Evolutionary conservation across 768 basidiomycete species (phyloP).

Genomic region (Auriscalpium vulgare): DNA sequence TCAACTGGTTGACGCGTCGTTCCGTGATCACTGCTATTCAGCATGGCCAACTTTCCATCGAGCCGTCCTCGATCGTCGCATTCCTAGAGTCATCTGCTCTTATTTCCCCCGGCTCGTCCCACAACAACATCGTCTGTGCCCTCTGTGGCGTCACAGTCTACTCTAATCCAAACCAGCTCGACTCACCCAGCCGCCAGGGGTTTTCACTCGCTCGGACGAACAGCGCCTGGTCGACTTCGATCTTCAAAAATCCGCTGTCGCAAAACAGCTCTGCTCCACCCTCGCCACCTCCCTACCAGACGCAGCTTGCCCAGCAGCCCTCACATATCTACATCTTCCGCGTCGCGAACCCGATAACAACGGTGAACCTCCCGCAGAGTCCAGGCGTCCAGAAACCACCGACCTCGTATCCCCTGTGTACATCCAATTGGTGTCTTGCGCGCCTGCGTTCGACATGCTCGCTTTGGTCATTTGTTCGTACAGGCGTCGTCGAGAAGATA

Average conservation of each 20-base stretch:
- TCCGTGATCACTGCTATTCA: constrained; percentile 81
- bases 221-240: constrained; percentile 45
- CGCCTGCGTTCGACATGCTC: constrained; percentile 83
- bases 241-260: constrained; percentile 47
- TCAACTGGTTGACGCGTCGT: constrained; percentile 90
- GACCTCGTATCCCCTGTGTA: constrained; percentile 74
- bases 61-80: constrained; percentile 63
- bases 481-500: constrained; percentile 72
- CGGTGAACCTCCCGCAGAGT: constrained; percentile 19
- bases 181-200: constrained; percentile 28
- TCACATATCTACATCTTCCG: constrained; percentile 63
- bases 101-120: constrained; percentile 38
- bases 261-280: constrained; percentile 26
- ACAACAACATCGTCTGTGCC: constrained; percentile 59
- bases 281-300: constrained; percentile 24
- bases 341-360: constrained; percentile 28
- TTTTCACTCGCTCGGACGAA: constrained; percentile 20
- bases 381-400: constrained; percentile 22
- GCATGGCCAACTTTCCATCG: constrained; percentile 78
- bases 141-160: constrained; percentile 65
- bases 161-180: constrained; percentile 24
- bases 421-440: constrained; percentile 77
- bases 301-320: constrained; percentile 17
- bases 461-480: constrained; percentile 83
- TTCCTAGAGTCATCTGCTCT: constrained; percentile 45